These are phyloP conservation scores for Penicillium angulare DNA, from an alignment of 495 filamentous ascomycete genomes.

Conservation along the genomic window DNA sequence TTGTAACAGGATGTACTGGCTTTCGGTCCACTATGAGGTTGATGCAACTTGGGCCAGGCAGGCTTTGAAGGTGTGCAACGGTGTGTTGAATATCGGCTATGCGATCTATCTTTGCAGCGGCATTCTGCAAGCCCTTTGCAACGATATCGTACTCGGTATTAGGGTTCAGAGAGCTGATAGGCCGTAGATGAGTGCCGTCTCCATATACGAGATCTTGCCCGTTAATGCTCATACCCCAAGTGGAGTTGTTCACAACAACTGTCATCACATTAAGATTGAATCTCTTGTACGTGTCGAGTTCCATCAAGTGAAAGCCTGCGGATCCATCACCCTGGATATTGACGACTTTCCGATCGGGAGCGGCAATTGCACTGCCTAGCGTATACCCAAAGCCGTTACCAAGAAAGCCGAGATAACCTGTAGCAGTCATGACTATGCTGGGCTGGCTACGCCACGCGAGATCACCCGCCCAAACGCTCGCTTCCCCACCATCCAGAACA, in stretches of 20 bases:
- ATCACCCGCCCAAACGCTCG: slow-evolving; percentile 18
- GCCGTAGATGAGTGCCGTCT: slow-evolving; percentile 9
- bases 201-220: slow-evolving; percentile 29
- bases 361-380: slow-evolving; percentile 23
- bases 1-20: slow-evolving; percentile 28
- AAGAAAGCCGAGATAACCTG: slow-evolving; percentile 24
- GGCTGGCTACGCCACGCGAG: slow-evolving; percentile 9
- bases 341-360: slow-evolving; percentile 19
- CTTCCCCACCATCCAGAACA: slow-evolving; percentile 28
- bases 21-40: slow-evolving; percentile 27
- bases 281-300: slow-evolving; percentile 28
- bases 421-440: slow-evolving; percentile 17
- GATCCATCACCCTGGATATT: slow-evolving; percentile 29
- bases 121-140: slow-evolving; percentile 23
- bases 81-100: slow-evolving; percentile 14
- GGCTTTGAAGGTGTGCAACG: slow-evolving; percentile 8
- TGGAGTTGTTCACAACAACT: slow-evolving; percentile 27
- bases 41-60: slow-evolving; percentile 20
- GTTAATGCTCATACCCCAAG: slow-evolving; percentile 31
- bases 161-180: slow-evolving; percentile 20
- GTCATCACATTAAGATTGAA: slow-evolving; percentile 26
- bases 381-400: slow-evolving; percentile 29
- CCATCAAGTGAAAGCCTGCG: slow-evolving; percentile 29
- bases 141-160: slow-evolving; percentile 25
- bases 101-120: slow-evolving; percentile 5